Conservation (phyloP, 495 filamentous ascomycete species). For the Talaromyces nanjingensis region DNA sequence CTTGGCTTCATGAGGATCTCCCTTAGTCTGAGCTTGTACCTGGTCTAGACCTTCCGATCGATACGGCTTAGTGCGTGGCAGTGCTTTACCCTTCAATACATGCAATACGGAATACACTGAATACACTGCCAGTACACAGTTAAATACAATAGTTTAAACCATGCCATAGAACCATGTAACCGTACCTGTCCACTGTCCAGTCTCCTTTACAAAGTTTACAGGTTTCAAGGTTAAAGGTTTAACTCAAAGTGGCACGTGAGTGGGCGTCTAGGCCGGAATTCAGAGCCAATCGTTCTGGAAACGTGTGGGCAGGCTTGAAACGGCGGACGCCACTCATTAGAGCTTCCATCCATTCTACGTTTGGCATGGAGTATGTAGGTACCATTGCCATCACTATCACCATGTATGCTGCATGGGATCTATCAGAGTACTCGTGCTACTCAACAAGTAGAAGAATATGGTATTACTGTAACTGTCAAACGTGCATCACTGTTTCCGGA, state of each 20-base stretch:
- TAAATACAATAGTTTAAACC: not conserved
- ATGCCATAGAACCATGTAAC: not conserved
- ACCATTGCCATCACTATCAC: too few species aligned
- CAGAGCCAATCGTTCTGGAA: slow-evolving; percentile 23
- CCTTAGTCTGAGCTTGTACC: not conserved
- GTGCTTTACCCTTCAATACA: not conserved
- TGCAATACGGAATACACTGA: too few species aligned
- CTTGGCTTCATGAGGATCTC: not conserved
- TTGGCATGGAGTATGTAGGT: too few species aligned
- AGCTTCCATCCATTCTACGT: too few species aligned
- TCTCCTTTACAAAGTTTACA: too few species aligned
- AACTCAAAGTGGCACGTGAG: not conserved
- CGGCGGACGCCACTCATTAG: slow-evolving; percentile 3
- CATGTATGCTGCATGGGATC: too few species aligned
- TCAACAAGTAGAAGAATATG: too few species aligned
- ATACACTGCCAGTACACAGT: too few species aligned
- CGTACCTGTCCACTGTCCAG: not conserved
- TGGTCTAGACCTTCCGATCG: not conserved
- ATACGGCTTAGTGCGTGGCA: not conserved
- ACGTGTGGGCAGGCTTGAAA: slow-evolving; percentile 7
- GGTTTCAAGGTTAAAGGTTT: not conserved
- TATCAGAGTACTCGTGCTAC: too few species aligned
- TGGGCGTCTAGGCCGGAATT: slow-evolving; percentile 16
- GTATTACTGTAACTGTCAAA: too few species aligned
- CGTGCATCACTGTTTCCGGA: too few species aligned